Percentiles rank a stretch among this genome's conserved stretches.
phyloP scores from a whole-genome alignment of 495 filamentous ascomycete genomes.

The Collariella sp. region DNA sequence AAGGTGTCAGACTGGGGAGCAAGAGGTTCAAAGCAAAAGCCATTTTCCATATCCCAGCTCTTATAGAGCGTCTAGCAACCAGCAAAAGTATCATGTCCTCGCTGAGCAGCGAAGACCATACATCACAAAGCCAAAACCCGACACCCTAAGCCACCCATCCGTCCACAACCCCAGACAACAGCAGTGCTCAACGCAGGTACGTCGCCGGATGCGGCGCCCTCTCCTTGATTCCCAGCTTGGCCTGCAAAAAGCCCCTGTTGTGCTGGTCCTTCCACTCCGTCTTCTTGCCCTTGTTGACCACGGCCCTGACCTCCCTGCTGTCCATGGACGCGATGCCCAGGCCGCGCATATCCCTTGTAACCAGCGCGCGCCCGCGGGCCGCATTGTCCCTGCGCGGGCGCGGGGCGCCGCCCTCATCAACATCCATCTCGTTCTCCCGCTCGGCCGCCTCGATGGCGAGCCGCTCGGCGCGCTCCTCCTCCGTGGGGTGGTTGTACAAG shows the following conservation, averaged over 20 bases:
- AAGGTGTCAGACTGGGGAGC: too few relatives aligned
- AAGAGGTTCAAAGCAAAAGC: background rate
- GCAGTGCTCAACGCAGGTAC: slow-evolving; percentile 17
- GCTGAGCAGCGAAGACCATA: background rate
- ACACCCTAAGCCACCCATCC: background rate
- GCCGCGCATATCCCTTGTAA: slow-evolving; percentile 22
- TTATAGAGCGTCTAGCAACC: too few relatives aligned
- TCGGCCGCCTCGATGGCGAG: slow-evolving; percentile 43
- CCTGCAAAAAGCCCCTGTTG: slow-evolving; percentile 10
- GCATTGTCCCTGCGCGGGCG: background rate
- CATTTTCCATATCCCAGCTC: too few relatives aligned
- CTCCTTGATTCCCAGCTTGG: slow-evolving; percentile 26
- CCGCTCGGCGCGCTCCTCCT: slow-evolving; percentile 55
- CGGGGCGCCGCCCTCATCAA: slow-evolving; percentile 18
- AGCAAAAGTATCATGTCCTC: too few relatives aligned
- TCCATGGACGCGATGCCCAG: slow-evolving; percentile 15
- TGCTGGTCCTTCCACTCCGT: slow-evolving; percentile 20
- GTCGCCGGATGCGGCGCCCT: slow-evolving; percentile 22
- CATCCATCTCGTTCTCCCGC: slow-evolving; percentile 22
- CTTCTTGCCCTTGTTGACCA: slow-evolving; percentile 22
- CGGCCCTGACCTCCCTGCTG: slow-evolving; percentile 10
- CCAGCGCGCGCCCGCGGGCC: slow-evolving; percentile 17
- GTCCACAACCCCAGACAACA: background rate
- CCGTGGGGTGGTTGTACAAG: slow-evolving; percentile 67
- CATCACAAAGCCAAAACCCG: background rate